Conservation (phyloP, 2,329 filamentous ascomycete species). For the Huntiella bhutanensis region DNA sequence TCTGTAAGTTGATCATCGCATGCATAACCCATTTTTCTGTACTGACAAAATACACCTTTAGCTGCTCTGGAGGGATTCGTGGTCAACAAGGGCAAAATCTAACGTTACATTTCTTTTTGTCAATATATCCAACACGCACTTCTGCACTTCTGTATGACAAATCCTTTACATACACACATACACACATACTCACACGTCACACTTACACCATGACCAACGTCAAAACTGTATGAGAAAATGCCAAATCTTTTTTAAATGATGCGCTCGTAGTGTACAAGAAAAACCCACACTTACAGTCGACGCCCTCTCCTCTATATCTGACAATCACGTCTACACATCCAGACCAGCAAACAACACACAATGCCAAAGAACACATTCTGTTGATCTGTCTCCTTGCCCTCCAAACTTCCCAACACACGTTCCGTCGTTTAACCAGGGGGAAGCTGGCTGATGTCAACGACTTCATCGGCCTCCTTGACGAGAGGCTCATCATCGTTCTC, state of each 20-base stretch:
- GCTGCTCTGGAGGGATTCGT: conserved; percentile 76
- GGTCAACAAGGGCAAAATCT: conserved; percentile 77
- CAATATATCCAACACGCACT: background rate
- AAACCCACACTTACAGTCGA: background rate
- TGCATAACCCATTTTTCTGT: background rate
- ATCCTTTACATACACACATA: too few species aligned
- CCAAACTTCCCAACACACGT: background rate
- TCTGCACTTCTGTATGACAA: too few species aligned
- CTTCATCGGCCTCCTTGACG: conserved; percentile 75
- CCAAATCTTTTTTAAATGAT: background rate
- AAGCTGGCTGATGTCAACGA: conserved; percentile 84
- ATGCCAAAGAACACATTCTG: conserved; percentile 11
- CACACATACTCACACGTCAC: too few species aligned
- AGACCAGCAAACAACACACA: background rate
- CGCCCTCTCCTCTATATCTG: background rate
- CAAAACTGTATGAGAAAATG: too few species aligned
- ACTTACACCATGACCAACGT: too few species aligned
- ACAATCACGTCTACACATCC: background rate
- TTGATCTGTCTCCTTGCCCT: conserved; percentile 11
- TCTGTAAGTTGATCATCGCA: conserved; percentile 33
- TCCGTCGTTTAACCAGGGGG: conserved; percentile 53
- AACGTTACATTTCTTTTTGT: conserved; percentile 5
- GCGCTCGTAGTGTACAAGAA: background rate
- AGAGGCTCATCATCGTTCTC: conserved; percentile 50
- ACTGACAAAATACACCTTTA: conserved; percentile 15